Base-by-base conservation (phyloP, 2,329 filamentous ascomycete genomes). In the Seiridium cupressi region DNA sequence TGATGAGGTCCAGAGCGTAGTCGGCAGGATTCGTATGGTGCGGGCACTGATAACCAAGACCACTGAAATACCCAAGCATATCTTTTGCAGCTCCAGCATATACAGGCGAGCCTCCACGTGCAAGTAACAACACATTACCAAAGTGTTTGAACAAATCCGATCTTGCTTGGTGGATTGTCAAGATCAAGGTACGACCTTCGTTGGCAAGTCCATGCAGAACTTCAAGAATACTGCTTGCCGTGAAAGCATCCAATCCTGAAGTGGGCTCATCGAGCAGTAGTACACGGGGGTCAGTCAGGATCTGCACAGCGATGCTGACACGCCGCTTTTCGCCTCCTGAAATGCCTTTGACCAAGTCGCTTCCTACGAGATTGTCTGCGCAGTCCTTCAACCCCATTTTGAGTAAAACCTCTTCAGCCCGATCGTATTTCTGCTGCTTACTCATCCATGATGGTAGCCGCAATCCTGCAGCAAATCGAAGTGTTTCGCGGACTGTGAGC, bases 361-460 rank as follows among this genome's bases (percentile, higher is more conserved):
- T 89, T 2, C 90, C 90, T 7, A 93, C 83, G 0, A 92, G 72
- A 57, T 90, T 91, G 68, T 92, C 85, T 1, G 89, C 90, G 64
- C 90, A 93, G 64, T 93, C 90, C 66, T 91, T 92, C 3, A 93
- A 74, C 0, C 90, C 90, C 83, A 93, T 87, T 69, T 91, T 91
- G 13, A 90, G 71, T 2, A 93, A 74, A 0, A 92, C 85, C 13
- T 90, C 87, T 65, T 93, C 89, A 0, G 90, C 90, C 2, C 87
- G 82, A 18, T 81, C 80, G 60, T 82, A 73, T 73, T 92, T 93
- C 64, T 92, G 86, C 3, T 82, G 79, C 48, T 80, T 86, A 31
- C 82, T 84, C 88, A 92, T 90, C 76, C 86, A 91, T 0, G 82
- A 81, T 0, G 90, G 89, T 3, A 93, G 79, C 5, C 90, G 83